Evolutionary conservation across 805 yeast species (phyloP), one percentile per base, ranked within the genome.

Genomic region (Candida stauntonica): DNA sequence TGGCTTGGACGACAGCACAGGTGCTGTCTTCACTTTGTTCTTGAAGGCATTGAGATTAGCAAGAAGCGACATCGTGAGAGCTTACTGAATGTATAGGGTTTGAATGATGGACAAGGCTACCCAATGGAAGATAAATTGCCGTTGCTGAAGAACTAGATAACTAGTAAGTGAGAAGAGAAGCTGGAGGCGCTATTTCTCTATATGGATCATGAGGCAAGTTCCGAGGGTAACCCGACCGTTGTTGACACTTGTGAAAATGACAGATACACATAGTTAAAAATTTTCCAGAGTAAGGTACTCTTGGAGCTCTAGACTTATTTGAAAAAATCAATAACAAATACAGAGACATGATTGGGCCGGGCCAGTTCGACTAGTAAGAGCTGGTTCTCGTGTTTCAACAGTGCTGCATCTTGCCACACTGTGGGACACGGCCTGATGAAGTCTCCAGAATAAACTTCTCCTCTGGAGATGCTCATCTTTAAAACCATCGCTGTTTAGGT

Each of bases 401-500:
- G 8, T 26, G 28, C 11, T 14, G 15, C 15, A 9, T 14, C 14
- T 12, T 28, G 16, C 30, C 8, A 28, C 11, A 14, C 30, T 9
- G 8, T 18, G n/a, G 5, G 18, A 28, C 28, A 17, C 26, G 43
- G 36, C 31, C 21, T 26, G 39, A 32, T 24, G 39, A 16, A 38
- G 39, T 35, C 26, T 34, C 44, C 17, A 44, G 42, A 45, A 7
- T 36, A 35, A 37, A 4, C n/a, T 20, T 26, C 30, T 27, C 12
- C 14, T 16, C 36, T 28, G 28, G 28, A 18, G 11, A 11, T 11
- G 11, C 11, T 11, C 51, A 48, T 42, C 54, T 81, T 83, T 86
- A 87, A 87, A 87, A 87, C 96, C 96, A 87, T 87, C 87, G 95
- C 89, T 77, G 86, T 81, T 81, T 88, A 86, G 95, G 95, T 82